Conservation (phyloP, 306 rosid species). For the Calophaca sinica region DNA sequence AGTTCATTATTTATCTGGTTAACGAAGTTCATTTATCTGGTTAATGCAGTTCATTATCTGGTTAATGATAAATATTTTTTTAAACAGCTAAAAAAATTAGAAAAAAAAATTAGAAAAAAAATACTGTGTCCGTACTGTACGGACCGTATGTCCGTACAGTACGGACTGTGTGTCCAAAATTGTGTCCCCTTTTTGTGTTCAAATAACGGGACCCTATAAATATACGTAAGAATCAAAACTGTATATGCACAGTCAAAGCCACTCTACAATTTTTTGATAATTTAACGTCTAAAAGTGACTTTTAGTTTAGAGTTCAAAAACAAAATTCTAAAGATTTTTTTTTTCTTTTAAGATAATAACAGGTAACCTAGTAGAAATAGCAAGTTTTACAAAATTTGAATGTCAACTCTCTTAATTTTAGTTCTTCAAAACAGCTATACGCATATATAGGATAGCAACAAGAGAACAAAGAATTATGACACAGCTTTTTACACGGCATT, state of each 20-base stretch:
- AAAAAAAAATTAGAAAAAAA: too few species aligned
- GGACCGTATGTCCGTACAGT: too few species aligned
- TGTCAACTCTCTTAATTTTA: constrained; percentile 3
- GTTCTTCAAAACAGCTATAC: constrained; percentile 36
- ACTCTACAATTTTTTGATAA: background rate
- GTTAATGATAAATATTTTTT: too few species aligned
- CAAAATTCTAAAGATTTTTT: background rate
- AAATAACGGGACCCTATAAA: too few species aligned
- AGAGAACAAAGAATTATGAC: constrained; percentile 37
- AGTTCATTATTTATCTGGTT: too few species aligned
- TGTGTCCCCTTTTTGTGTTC: too few species aligned
- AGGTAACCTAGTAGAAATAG: constrained; percentile 1
- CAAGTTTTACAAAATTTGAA: constrained; percentile 3
- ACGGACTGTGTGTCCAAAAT: too few species aligned
- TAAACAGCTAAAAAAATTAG: too few species aligned
- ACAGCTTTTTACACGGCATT: constrained; percentile 43
- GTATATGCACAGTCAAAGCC: background rate
- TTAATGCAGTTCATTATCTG: too few species aligned
- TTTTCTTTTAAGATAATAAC: constrained; percentile 12
- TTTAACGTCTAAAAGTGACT: constrained; percentile 6
- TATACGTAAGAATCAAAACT: background rate
- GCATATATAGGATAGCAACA: background rate
- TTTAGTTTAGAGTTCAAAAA: background rate
- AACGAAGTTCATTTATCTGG: too few species aligned
- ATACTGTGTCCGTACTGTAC: too few species aligned